Conservation (phyloP, 2,329 filamentous ascomycete species). For the Colletotrichum lindemuthianum region DNA sequence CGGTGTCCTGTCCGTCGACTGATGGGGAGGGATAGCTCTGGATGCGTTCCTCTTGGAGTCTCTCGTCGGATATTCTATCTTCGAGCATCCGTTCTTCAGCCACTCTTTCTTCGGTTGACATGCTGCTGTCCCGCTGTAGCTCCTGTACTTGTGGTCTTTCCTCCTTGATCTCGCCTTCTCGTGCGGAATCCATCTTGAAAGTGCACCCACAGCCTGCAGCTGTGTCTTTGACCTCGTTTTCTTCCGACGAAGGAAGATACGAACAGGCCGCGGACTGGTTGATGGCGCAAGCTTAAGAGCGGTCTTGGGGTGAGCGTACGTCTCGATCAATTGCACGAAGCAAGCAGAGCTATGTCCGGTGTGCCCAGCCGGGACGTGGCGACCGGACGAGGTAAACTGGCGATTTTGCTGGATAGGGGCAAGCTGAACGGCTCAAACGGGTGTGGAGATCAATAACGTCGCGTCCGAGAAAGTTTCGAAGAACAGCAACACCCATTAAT, state of each 20-base stretch:
- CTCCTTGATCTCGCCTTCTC: constrained; percentile 25
- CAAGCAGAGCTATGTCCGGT: neutral
- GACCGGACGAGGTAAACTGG: neutral
- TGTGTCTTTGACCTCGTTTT: neutral
- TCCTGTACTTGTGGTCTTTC: constrained; percentile 23
- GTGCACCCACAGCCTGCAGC: neutral
- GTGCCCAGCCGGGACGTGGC: too few species aligned
- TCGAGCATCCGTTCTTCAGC: constrained; percentile 23
- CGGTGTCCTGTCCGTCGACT: constrained; percentile 24
- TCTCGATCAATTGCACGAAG: neutral
- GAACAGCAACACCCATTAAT: neutral
- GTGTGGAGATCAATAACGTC: too few species aligned
- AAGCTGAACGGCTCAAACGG: too few species aligned
- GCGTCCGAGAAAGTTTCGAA: too few species aligned
- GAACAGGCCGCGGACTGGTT: too few species aligned
- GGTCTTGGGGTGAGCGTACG: neutral
- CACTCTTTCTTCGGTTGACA: neutral
- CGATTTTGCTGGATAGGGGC: neutral
- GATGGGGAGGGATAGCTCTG: constrained; percentile 30
- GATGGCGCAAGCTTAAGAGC: too few species aligned
- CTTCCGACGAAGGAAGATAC: too few species aligned
- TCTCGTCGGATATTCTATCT: constrained; percentile 23
- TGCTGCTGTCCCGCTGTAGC: constrained; percentile 11
- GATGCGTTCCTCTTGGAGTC: constrained; percentile 27
- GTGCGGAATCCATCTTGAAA: constrained; percentile 21